Percentiles rank a stretch among this genome's conserved stretches.
Conservation (phyloP, 2,329 filamentous ascomycete genomes). For the Tolypocladium ovalisporum region DNA sequence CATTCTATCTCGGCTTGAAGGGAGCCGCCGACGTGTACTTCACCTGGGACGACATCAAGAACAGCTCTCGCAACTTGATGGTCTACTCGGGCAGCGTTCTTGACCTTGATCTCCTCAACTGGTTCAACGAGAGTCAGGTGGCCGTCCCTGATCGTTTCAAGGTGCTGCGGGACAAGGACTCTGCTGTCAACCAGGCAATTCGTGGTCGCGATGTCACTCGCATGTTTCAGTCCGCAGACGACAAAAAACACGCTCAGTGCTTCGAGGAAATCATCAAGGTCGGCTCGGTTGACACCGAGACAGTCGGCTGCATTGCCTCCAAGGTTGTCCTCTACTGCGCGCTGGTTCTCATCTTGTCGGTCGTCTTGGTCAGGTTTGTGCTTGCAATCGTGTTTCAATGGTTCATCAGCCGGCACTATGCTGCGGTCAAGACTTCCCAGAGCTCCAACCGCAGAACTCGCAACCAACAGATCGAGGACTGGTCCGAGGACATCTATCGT, state of each 20-base stretch:
- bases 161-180: constrained; percentile 59
- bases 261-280: constrained; percentile 92
- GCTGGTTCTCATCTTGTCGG: constrained; percentile 79
- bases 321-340: constrained; percentile 95
- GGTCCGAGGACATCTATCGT: constrained; percentile 94
- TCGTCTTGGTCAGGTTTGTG: constrained; percentile 78
- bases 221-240: constrained; percentile 64
- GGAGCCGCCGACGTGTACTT: constrained; percentile 84
- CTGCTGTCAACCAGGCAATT: constrained; percentile 48
- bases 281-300: constrained; percentile 89
- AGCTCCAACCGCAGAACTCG: constrained; percentile 72
- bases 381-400: constrained; percentile 89
- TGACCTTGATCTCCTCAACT: constrained; percentile 76
- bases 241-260: constrained; percentile 78
- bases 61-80: constrained; percentile 77
- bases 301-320: constrained; percentile 92
- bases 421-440: constrained; percentile 75
- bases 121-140: constrained; percentile 81
- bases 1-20: constrained; percentile 61
- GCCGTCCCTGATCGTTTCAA: constrained; percentile 66
- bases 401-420: constrained; percentile 84
- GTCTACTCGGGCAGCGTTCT: constrained; percentile 92
- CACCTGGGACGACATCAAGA: constrained; percentile 89
- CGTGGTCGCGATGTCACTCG: constrained; percentile 84
- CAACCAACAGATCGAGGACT: constrained; percentile 91